Base-by-base conservation (phyloP, 345 rosid genomes). In the Gossypioides kirkii region DNA sequence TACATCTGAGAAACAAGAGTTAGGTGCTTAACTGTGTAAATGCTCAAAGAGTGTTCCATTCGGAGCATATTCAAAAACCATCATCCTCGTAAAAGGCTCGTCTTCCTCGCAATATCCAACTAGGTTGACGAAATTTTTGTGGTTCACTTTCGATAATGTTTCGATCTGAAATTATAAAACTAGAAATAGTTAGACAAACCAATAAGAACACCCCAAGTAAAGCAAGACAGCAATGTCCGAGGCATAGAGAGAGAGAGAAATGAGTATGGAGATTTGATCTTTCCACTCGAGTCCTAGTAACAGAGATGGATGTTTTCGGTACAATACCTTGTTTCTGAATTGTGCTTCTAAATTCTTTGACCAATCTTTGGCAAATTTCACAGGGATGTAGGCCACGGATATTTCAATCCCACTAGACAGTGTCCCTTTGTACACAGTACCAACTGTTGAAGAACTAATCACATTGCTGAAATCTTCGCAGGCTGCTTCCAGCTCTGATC, bases 401-500 rank as follows among this genome's bases (percentile, higher is more conserved):
- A 94, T 94, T 82, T 94, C 98, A 70, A 86, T 88, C 25, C 98
- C 98, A 69, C 81, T 90, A 4, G 98, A 94, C 50, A 94, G 71
- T 72, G 98, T 90, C 52, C 98, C 98, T 85, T 94, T 94, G 77
- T 87, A 94, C 58, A 90, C 78, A 0, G 79, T 90, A 18, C 95
- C 97, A 73, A 87, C 76, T 16, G 91, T 81, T 42, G 92, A 90
- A 1, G 92, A 79, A 63, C 94, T 90, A 61, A 92, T 87, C 56
- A 94, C 92, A 76, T 94, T 94, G 75, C 98, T 88, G 79, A 94
- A 94, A 80, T 94, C 98, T 82, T 94, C 98, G 74, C 98, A 92
- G 55, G 98, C 98, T 41, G 86, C 86, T 81, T 85, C 91, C 65
- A 94, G 88, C 82, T 94, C 98, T 9, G 89, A 82, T 80, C 97